Conservation (phyloP, 148 eudicot species). For the Chenopodium formosanum region DNA sequence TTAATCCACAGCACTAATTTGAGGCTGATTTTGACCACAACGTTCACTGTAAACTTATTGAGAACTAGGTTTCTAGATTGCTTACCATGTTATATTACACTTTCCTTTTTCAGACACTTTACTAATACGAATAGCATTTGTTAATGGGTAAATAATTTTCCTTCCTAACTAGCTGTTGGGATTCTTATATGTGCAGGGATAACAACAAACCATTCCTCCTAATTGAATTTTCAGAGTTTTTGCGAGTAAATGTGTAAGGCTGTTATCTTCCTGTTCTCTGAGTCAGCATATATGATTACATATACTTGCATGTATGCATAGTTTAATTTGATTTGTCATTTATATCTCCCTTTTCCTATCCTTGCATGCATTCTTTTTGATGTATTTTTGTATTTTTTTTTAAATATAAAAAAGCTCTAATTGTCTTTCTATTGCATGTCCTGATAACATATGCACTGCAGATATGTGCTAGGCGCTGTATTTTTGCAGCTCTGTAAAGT, state of each 20-base stretch:
- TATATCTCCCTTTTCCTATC: neutral
- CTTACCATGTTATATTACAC: neutral
- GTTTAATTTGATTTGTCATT: neutral
- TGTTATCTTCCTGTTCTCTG: neutral
- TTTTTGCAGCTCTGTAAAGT: slow-evolving; percentile 88
- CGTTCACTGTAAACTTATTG: neutral
- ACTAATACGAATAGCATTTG: neutral
- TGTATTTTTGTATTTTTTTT: neutral
- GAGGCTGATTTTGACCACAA: neutral
- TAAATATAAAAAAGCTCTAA: neutral
- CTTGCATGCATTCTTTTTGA: slow-evolving; percentile 5
- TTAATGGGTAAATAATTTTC: slow-evolving; percentile 1
- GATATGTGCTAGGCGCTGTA: slow-evolving; percentile 85
- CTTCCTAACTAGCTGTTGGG: slow-evolving; percentile 20
- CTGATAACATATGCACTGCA: slow-evolving; percentile 35
- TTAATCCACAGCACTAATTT: neutral
- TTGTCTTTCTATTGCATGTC: slow-evolving; percentile 9
- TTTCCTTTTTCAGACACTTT: neutral
- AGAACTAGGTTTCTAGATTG: neutral
- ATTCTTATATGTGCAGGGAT: slow-evolving; percentile 51
- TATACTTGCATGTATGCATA: neutral
- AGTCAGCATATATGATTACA: neutral
- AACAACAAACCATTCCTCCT: slow-evolving; percentile 63
- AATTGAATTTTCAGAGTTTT: slow-evolving; percentile 66
- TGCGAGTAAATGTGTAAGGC: slow-evolving; percentile 74